These are phyloP conservation scores for Echinosophora koreensis DNA, from an alignment of 306 rosid species.

Conservation along the genomic window DNA sequence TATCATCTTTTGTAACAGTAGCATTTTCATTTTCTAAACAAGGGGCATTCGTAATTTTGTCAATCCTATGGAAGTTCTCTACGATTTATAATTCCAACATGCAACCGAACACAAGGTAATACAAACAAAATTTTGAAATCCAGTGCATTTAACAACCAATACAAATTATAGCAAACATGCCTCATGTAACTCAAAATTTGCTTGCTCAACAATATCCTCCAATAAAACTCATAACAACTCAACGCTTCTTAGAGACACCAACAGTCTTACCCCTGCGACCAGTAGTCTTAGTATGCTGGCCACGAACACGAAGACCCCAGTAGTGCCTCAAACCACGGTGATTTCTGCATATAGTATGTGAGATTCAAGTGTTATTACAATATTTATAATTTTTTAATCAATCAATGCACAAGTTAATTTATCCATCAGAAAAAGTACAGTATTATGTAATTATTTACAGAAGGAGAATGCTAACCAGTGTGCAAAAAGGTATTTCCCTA, in stretches of 20 bases:
- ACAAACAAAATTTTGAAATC: too few species aligned
- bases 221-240: neutral
- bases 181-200: neutral
- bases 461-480: too few species aligned
- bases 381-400: neutral
- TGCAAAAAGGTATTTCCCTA: too few species aligned
- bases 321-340: slow-evolving; percentile 41
- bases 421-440: neutral
- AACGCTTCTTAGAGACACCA: slow-evolving; percentile 80
- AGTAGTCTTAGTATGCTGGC: slow-evolving; percentile 80
- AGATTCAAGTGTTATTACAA: neutral
- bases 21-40: too few species aligned
- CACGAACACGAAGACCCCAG: slow-evolving; percentile 60
- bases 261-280: slow-evolving; percentile 78
- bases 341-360: slow-evolving; percentile 31
- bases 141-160: neutral
- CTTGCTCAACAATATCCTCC: neutral
- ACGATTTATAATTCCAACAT: too few species aligned
- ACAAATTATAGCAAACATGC: neutral
- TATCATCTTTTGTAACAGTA: too few species aligned
- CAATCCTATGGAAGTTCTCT: too few species aligned
- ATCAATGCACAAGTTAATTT: neutral
- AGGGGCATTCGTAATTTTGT: too few species aligned
- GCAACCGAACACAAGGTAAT: too few species aligned
- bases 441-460: neutral